Base-by-base conservation (phyloP, 352 stramenopile genomes). In the Phytophthora boehmeriae region DNA sequence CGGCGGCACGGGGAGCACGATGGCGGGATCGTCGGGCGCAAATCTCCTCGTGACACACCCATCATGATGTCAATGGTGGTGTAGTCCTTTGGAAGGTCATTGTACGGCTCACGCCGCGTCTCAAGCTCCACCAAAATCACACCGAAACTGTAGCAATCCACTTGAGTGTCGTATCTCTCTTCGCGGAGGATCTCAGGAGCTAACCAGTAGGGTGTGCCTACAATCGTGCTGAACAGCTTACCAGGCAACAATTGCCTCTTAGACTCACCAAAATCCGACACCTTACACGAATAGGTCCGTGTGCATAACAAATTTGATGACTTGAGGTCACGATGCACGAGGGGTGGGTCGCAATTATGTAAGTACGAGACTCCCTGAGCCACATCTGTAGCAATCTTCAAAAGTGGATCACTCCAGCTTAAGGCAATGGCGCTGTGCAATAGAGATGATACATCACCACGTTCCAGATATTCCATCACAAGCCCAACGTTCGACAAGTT, bases 91-190 rank as follows among this genome's bases (percentile, higher is more conserved):
- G 66, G 64, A 14, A 79, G 59, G 49, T 93, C 81, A 42, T 82
- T 71, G 52, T 95, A 95, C 38, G 86, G 86, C 47, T 92, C 80
- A 14, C 73, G 78, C 10, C 83, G 75, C 5, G 83, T 90, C 61
- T 93, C 86, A 17, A 95, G 77, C 65, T 95, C 86, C 16, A 93
- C 83, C 8, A 96, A 62, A 46, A 96, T 90, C 35, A 96, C 87
- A 22, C 84, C 86, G 75, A 95, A 96, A 50, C 85, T 95, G 68
- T 95, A 96, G 66, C 83, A 90, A 61, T 96, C 88, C 10, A 94
- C 86, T 65, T 92, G 82, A 4, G 78, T 79, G 51, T 92, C 83
- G 50, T 95, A 96, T 22, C 72, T 71, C 53, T 93, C 85, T 60
- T 94, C 82, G 8, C 86, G 83, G 1, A 96, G 53, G 53, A 96